Conservation (phyloP, 2,329 filamentous ascomycete genomes). For the Colletotrichum musae region DNA sequence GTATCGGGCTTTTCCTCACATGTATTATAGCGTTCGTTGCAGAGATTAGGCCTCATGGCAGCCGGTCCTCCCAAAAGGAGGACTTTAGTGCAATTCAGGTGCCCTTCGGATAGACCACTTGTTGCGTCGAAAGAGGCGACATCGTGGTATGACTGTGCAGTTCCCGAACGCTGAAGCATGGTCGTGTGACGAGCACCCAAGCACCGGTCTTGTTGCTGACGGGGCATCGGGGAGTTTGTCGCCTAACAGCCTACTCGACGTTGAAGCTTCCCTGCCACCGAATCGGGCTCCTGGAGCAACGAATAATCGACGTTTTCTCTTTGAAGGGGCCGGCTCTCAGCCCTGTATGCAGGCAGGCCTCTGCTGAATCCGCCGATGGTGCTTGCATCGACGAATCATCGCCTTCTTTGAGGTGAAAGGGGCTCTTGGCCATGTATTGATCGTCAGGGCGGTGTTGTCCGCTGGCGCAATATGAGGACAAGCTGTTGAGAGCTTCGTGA, state of each 20-base stretch:
- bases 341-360: too few species aligned
- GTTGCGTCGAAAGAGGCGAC: neutral
- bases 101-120: neutral
- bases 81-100: slow-evolving; percentile 11
- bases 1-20: slow-evolving; percentile 12
- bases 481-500: neutral
- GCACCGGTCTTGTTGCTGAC: too few species aligned
- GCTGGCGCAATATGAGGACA: neutral
- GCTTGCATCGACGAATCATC: too few species aligned
- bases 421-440: neutral
- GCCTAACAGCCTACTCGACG: too few species aligned
- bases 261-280: too few species aligned
- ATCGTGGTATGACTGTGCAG: neutral
- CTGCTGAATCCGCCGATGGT: too few species aligned
- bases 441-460: too few species aligned
- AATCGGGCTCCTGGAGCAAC: neutral
- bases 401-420: neutral
- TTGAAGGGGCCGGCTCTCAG: too few species aligned
- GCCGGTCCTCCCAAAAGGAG: slow-evolving; percentile 21
- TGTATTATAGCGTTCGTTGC: slow-evolving; percentile 42
- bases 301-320: neutral
- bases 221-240: too few species aligned
- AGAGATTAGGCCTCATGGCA: slow-evolving; percentile 35
- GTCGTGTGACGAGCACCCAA: too few species aligned
- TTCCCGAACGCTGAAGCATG: too few species aligned